A percentile compares a stretch with the other conserved stretches of the same genome.
Evolutionary conservation across 495 filamentous ascomycete species (phyloP).

Genomic region (Glarea lozoyensis): DNA sequence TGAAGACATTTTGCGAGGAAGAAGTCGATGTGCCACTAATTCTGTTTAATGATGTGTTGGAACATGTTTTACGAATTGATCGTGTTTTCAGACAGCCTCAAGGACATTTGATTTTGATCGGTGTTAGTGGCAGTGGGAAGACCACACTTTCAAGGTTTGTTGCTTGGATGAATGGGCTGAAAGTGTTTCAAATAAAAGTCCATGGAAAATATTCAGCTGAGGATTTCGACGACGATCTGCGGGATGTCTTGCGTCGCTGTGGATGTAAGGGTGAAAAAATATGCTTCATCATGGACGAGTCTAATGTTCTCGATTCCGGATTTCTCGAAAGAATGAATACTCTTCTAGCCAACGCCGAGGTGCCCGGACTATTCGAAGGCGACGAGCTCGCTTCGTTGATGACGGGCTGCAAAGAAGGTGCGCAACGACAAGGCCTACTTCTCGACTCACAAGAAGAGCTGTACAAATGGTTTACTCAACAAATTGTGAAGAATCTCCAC

Average conservation of each 20-base stretch:
- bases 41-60: conserved; percentile 94
- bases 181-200: conserved; percentile 99
- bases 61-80: conserved; percentile 96
- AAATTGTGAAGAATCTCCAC: conserved; percentile 97
- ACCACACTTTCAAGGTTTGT: conserved; percentile 96
- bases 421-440: conserved; percentile 88
- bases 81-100: conserved; percentile 97
- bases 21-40: conserved; percentile 97
- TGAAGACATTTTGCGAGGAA: conserved; percentile 98
- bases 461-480: conserved; percentile 99
- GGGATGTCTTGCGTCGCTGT: conserved; percentile 84
- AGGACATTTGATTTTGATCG: conserved; percentile 95
- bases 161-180: conserved; percentile 99
- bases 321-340: conserved; percentile 99
- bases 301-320: conserved; percentile 94
- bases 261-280: conserved; percentile 99
- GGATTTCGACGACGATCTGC: conserved; percentile 95
- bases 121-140: conserved; percentile 96
- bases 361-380: conserved; percentile 95
- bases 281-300: conserved; percentile 99
- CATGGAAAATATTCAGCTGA: conserved; percentile 97
- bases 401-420: conserved; percentile 97
- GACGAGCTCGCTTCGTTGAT: conserved; percentile 93
- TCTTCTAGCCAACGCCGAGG: conserved; percentile 92
- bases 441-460: conserved; percentile 96